Evolutionary conservation across 306 rosid genomes (phyloP), one percentile per base, ranked within the genome.

Genomic region (Hippophae rhamnoides): DNA sequence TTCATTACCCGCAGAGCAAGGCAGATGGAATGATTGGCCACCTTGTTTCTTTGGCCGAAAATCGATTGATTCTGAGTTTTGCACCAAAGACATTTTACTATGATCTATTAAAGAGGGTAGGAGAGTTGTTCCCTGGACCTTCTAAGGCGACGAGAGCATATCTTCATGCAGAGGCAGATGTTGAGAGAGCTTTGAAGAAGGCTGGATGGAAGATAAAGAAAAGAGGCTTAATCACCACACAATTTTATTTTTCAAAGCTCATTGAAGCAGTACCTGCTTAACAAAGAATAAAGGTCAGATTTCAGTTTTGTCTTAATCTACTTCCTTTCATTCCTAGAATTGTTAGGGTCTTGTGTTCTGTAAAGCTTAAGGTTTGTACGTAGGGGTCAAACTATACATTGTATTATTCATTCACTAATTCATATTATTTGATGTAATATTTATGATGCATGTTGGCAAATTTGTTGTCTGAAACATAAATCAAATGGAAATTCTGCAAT

Each of bases 101-200:
- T 49, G 86, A 81, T 74, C 46, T 89, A 26, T 70, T 92, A n/a
- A 92, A 92, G 86, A 81, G 99, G 79, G 65, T 85, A 65, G 95
- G 99, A 64, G 96, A 92, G 89, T 63, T 92, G 72, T 92, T 92
- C 75, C 96, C 99, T 0, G 96, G 99, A 43, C 96, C 98, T 66
- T 92, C 95, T 1, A 87, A 85, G 83, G 98, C 95, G 26, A 92
- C 95, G 1, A 81, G 96, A 69, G 96, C 98, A 13, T 92, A 92
- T 73, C 95, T 92, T 52, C 98, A 92, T 54, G 66, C 96, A 0
- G 95, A 87, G 81, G 96, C 79, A 0, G 96, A 92, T 45, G 76
- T 90, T 45, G 98, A 90, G 75, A 78, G 72, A 56, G 96, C 98
- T 5, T 67, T 90, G 73, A 67, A 42, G 31, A 81, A 78, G 76